phyloP scores from a whole-genome alignment of 345 rosid genomes.

The Brassica cretica region DNA sequence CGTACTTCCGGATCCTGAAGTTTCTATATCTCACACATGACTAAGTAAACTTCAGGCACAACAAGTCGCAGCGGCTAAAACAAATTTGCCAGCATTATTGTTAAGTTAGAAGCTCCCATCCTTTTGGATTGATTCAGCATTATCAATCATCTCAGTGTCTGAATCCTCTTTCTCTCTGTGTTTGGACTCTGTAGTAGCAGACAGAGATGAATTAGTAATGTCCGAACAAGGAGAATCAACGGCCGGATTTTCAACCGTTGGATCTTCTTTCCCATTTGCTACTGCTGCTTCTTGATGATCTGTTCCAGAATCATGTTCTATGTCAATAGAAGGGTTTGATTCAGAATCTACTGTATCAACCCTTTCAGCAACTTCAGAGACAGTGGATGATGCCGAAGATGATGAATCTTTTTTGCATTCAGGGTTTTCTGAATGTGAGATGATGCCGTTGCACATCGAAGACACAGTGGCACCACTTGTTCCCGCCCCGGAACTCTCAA shows the following conservation, averaged over 20 bases:
- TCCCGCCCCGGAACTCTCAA: constrained; percentile 29
- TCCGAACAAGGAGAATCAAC: background rate
- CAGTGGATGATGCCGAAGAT: background rate
- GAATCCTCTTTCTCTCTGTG: constrained; percentile 7
- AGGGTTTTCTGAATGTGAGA: constrained; percentile 36
- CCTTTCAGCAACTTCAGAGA: constrained; percentile 12
- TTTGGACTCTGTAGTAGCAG: constrained; percentile 12
- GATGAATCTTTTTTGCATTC: constrained; percentile 32
- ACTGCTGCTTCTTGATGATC: constrained; percentile 23
- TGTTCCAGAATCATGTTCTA: constrained; percentile 8
- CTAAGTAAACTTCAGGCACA: constrained; percentile 25
- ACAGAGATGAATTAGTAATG: constrained; percentile 22
- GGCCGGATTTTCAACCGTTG: background rate
- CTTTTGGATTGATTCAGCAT: constrained; percentile 12
- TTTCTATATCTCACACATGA: constrained; percentile 8
- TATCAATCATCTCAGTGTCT: constrained; percentile 20
- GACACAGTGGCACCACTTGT: background rate
- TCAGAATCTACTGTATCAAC: constrained; percentile 32
- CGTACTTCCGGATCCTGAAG: constrained; percentile 19
- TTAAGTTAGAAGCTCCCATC: constrained; percentile 36
- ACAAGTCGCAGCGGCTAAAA: constrained; percentile 16
- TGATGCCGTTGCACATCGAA: constrained; percentile 29
- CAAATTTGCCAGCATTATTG: constrained; percentile 20
- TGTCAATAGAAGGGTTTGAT: constrained; percentile 27
- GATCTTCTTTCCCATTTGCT: constrained; percentile 23